Evolutionary conservation across 1,284 basidiomycete species (phyloP).

Genomic region (Malassezia psittaci): DNA sequence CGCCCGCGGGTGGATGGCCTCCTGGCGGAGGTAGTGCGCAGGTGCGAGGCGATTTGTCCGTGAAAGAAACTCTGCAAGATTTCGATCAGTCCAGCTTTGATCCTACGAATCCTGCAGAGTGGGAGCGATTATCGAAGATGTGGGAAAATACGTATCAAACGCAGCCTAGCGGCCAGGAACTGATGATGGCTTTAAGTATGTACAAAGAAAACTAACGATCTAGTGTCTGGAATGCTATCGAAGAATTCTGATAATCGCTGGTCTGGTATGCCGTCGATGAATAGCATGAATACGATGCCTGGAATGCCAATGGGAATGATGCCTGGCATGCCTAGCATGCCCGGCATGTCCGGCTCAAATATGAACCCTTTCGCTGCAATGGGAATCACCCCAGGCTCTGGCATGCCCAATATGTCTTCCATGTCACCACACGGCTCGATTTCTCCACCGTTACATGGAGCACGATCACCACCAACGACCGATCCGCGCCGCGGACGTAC

Average conservation of each 20-base stretch:
- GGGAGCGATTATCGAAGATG: constrained; percentile 13
- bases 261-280: constrained; percentile 4
- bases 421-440: neutral
- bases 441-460: neutral
- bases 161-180: constrained; percentile 13
- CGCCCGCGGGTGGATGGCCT: constrained; percentile 1
- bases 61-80: constrained; percentile 7
- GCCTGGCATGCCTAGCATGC: constrained; percentile 14
- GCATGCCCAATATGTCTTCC: constrained; percentile 5
- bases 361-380: too few relatives aligned
- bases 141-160: constrained; percentile 20
- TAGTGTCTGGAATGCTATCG: constrained; percentile 16
- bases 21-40: neutral
- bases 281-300: constrained; percentile 11
- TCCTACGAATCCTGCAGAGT: constrained; percentile 16
- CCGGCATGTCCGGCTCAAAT: constrained; percentile 3
- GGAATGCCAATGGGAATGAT: constrained; percentile 3
- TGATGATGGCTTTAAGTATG: constrained; percentile 19
- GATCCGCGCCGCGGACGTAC: constrained; percentile 4
- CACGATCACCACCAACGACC: neutral
- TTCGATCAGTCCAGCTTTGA: constrained; percentile 21
- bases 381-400: neutral
- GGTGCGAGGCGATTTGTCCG: neutral
- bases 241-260: constrained; percentile 14
- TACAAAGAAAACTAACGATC: neutral